These are phyloP conservation scores for Plasmopara muralis DNA, from an alignment of 352 stramenopile genomes.

Conservation along the genomic window DNA sequence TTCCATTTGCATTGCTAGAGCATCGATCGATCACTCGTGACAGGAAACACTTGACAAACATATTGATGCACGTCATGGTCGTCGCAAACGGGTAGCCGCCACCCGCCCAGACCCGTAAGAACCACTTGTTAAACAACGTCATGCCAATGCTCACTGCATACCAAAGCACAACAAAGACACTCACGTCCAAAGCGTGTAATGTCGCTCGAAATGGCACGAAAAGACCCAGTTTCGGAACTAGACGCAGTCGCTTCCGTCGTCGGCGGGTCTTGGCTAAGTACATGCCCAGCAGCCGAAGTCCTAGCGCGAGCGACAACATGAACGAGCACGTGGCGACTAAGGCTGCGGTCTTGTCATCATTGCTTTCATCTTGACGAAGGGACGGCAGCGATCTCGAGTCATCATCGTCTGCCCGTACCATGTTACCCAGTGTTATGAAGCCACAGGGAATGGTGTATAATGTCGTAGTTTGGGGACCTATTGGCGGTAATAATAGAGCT, in stretches of 20 bases:
- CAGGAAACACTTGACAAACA: conserved; percentile 68
- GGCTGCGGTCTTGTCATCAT: conserved; percentile 5
- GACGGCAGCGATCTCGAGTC: conserved; percentile 12
- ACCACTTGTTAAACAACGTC: conserved; percentile 85
- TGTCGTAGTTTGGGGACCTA: too few species aligned
- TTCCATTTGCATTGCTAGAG: conserved; percentile 19
- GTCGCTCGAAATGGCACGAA: conserved; percentile 22
- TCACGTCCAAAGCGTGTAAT: conserved; percentile 56
- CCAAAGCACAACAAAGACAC: conserved; percentile 67
- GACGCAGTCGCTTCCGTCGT: conserved; percentile 16
- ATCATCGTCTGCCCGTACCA: conserved; percentile 13
- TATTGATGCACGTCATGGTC: conserved; percentile 77
- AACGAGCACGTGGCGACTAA: conserved; percentile 51
- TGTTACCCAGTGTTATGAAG: not conserved
- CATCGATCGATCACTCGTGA: conserved; percentile 51
- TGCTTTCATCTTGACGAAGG: too few species aligned
- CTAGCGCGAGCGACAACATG: conserved; percentile 49
- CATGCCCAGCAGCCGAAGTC: conserved; percentile 30
- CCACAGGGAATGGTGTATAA: too few species aligned
- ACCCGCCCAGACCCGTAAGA: conserved; percentile 61
- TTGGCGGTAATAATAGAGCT: too few species aligned
- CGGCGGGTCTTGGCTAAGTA: conserved; percentile 28
- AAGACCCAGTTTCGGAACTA: conserved; percentile 10
- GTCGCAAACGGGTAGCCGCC: conserved; percentile 69
- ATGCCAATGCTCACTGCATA: conserved; percentile 82